phyloP scores from a whole-genome alignment of 768 basidiomycete species.

The Tulasnella sp. region DNA sequence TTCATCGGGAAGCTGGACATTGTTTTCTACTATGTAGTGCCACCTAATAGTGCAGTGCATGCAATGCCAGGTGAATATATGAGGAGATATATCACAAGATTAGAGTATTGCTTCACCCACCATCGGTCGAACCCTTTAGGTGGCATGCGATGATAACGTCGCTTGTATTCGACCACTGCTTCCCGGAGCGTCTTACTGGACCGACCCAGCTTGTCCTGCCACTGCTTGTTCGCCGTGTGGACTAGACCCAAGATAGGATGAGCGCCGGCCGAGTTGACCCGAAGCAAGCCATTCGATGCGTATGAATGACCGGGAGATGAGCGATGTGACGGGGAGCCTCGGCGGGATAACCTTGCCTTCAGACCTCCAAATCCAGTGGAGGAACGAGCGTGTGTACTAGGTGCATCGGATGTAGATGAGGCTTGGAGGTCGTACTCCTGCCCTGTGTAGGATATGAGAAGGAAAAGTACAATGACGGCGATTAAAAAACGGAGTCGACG shows the following conservation, averaged over 20 bases:
- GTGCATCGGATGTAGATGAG: too few species aligned
- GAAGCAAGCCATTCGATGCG: conserved; percentile 29
- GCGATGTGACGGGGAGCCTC: too few species aligned
- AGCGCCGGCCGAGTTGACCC: conserved; percentile 28
- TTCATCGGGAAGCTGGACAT: conserved; percentile 28
- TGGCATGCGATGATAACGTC: conserved; percentile 30
- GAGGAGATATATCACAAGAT: too few species aligned
- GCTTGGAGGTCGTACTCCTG: too few species aligned
- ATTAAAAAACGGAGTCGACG: too few species aligned
- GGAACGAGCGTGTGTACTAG: too few species aligned
- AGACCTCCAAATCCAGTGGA: too few species aligned
- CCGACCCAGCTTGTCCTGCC: conserved; percentile 29
- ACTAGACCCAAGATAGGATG: conserved; percentile 42
- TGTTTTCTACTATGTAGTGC: conserved; percentile 36
- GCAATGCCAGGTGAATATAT: too few species aligned
- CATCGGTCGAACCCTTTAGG: conserved; percentile 39
- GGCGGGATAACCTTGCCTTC: too few species aligned
- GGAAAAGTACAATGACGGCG: too few species aligned
- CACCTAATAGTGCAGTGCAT: conserved; percentile 29
- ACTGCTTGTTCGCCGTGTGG: conserved; percentile 29
- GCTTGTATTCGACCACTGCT: conserved; percentile 33
- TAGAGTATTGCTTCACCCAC: too few species aligned
- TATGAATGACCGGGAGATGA: conserved; percentile 16
- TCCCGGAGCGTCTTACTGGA: conserved; percentile 32
- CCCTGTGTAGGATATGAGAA: too few species aligned